These are phyloP conservation scores for Sordaria brevicollis DNA, from an alignment of 495 filamentous ascomycete genomes.

Conservation along the genomic window DNA sequence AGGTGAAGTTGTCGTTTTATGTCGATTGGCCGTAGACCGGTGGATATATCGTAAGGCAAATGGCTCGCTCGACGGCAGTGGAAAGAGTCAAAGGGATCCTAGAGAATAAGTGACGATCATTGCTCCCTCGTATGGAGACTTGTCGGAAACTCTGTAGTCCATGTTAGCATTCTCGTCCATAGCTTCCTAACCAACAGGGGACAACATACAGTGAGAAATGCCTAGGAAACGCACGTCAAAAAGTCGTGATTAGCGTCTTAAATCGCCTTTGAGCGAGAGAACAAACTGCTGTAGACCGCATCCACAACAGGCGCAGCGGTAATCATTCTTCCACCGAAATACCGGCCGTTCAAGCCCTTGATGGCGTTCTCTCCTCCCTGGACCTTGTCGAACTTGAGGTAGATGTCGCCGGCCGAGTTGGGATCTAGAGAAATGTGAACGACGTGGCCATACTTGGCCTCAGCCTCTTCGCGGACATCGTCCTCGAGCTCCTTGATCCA, in stretches of 20 bases:
- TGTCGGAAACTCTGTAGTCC: background rate
- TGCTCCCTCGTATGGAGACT: background rate
- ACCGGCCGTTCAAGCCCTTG: constrained; percentile 92
- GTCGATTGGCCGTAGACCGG: no score
- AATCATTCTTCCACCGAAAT: constrained; percentile 84
- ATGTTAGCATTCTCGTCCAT: background rate
- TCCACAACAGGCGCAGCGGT: constrained; percentile 93
- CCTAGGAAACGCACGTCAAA: constrained; percentile 28
- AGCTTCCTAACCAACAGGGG: background rate
- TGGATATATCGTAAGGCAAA: background rate
- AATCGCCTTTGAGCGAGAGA: constrained; percentile 72
- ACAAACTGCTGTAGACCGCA: constrained; percentile 95
- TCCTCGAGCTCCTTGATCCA: constrained; percentile 94
- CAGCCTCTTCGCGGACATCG: constrained; percentile 87
- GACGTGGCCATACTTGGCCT: constrained; percentile 92
- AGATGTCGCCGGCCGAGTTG: constrained; percentile 91
- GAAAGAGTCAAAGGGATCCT: background rate
- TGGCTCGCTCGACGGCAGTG: background rate
- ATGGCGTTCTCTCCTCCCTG: constrained; percentile 93
- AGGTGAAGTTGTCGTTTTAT: no score
- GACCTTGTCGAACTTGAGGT: constrained; percentile 94
- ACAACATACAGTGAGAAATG: constrained; percentile 21
- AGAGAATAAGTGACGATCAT: background rate
- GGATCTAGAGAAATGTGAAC: constrained; percentile 95
- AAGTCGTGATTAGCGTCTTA: constrained; percentile 45